Percentiles rank a stretch among this genome's conserved stretches.
phyloP scores from a whole-genome alignment of 495 filamentous ascomycete genomes.

The Amniculicola lignicola region DNA sequence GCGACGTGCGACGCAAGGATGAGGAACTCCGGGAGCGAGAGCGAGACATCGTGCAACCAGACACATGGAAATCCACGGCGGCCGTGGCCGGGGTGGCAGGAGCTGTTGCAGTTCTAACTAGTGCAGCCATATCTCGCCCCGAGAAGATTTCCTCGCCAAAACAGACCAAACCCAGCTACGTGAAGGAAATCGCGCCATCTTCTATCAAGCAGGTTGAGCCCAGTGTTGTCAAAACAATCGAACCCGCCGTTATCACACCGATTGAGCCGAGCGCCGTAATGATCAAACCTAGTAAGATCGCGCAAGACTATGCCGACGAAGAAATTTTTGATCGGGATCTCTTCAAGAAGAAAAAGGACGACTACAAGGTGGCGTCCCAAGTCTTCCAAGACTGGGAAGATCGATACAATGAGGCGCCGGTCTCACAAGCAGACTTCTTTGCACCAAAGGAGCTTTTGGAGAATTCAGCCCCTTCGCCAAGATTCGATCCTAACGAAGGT shows the following conservation, averaged over 20 bases:
- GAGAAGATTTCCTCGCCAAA: slow-evolving; percentile 11
- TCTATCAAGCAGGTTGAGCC: slow-evolving; percentile 2
- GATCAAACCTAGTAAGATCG: slow-evolving; percentile 26
- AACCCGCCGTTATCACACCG: slow-evolving; percentile 17
- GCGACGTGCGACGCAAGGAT: slow-evolving; percentile 28
- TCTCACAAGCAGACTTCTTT: slow-evolving; percentile 35
- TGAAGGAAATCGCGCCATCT: neutral
- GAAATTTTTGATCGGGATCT: slow-evolving; percentile 42
- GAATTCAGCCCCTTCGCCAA: slow-evolving; percentile 18
- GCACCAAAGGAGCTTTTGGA: slow-evolving; percentile 29
- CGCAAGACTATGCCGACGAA: slow-evolving; percentile 34
- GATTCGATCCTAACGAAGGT: slow-evolving; percentile 35
- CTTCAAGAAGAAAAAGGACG: slow-evolving; percentile 34
- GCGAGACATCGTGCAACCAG: slow-evolving; percentile 20
- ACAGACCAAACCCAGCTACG: neutral
- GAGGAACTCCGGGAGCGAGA: slow-evolving; percentile 25
- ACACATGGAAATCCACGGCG: slow-evolving; percentile 22
- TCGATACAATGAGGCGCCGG: slow-evolving; percentile 20
- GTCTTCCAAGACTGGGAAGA: slow-evolving; percentile 31
- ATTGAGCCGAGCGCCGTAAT: neutral
- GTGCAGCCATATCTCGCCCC: no score
- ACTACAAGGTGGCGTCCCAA: neutral
- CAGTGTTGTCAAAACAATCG: neutral
- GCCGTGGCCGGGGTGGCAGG: slow-evolving; percentile 32
- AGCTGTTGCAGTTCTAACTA: slow-evolving; percentile 34